Evolutionary conservation across 345 rosid genomes (phyloP).

Genomic region (Mallotus nudiflorus): DNA sequence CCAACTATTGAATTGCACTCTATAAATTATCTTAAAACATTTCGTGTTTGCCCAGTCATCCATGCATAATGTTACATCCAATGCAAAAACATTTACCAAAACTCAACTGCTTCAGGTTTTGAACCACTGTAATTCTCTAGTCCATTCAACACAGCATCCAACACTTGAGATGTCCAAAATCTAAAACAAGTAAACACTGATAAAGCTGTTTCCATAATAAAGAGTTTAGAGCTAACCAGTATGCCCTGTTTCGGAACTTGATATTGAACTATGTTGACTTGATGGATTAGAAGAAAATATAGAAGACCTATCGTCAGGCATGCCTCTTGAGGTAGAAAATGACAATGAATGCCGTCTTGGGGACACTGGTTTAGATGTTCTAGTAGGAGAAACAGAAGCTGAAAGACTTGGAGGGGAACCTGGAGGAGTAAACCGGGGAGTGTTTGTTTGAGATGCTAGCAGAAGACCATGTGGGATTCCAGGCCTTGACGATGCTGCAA

Average conservation of each 20-base stretch:
- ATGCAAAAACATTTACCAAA: neutral
- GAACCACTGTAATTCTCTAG: neutral
- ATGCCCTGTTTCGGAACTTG: slow-evolving; percentile 58
- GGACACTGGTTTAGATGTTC: slow-evolving; percentile 70
- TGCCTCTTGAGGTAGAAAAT: slow-evolving; percentile 72
- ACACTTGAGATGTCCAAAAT: neutral
- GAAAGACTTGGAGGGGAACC: slow-evolving; percentile 79
- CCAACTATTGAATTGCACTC: neutral
- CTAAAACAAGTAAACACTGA: slow-evolving; percentile 1
- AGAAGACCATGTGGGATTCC: slow-evolving; percentile 42
- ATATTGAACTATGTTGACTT: slow-evolving; percentile 33
- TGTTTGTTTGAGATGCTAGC: slow-evolving; percentile 61
- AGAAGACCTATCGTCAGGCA: slow-evolving; percentile 73
- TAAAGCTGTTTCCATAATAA: slow-evolving; percentile 6
- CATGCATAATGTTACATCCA: neutral
- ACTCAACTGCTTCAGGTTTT: neutral
- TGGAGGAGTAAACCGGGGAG: slow-evolving; percentile 83
- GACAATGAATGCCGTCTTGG: slow-evolving; percentile 80
- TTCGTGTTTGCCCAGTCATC: neutral
- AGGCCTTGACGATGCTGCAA: slow-evolving; percentile 45
- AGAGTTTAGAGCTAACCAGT: slow-evolving; percentile 48
- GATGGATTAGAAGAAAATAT: slow-evolving; percentile 41
- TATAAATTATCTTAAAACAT: slow-evolving; percentile 1
- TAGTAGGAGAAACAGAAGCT: slow-evolving; percentile 76
- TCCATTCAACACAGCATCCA: neutral